Percentiles rank a stretch among this genome's conserved stretches.
Conservation (phyloP, 2,329 filamentous ascomycete species). For the Purpureocillium lavendulum region DNA sequence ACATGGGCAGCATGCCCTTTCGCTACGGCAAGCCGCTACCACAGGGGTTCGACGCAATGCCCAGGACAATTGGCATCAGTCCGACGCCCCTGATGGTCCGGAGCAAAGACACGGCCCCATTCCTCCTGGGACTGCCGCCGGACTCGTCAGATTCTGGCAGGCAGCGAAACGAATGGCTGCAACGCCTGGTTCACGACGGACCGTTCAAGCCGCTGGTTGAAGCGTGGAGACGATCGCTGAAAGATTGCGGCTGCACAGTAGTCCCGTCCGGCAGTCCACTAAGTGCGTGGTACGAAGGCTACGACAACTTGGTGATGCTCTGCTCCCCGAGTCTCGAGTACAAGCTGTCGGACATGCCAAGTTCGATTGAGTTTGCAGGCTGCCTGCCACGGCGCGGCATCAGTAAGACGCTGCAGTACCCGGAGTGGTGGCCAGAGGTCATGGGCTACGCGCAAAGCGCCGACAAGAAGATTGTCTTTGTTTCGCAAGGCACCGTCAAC, state of each 20-base stretch:
- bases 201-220: slow-evolving; percentile 7
- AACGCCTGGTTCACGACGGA: slow-evolving; percentile 6
- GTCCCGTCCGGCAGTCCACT: slow-evolving; percentile 1
- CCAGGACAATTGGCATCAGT: slow-evolving; percentile 21
- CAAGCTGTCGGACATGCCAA: slow-evolving; percentile 2
- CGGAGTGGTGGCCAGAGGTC: slow-evolving; percentile 2
- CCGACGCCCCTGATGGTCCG: slow-evolving; percentile 18
- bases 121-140: slow-evolving; percentile 19
- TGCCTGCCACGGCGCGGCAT: slow-evolving; percentile 3
- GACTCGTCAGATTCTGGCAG: slow-evolving; percentile 19
- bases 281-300: slow-evolving; percentile 4
- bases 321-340: slow-evolving; percentile 7
- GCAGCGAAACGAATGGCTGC: slow-evolving; percentile 13
- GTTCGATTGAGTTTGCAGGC: slow-evolving; percentile 2
- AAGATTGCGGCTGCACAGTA: slow-evolving; percentile 2
- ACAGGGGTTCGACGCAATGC: slow-evolving; percentile 14
- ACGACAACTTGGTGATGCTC: slow-evolving; percentile 5
- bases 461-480: slow-evolving; percentile 32
- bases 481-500: slow-evolving; percentile 38
- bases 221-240: slow-evolving; percentile 2
- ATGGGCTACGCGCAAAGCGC: slow-evolving; percentile 12
- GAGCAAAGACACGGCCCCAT: slow-evolving; percentile 22
- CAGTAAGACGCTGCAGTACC: neutral
- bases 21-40: slow-evolving; percentile 14
- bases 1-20: slow-evolving; percentile 20